Evolutionary conservation across 306 rosid genomes (phyloP).

Genomic region (Cucurbita argyrosperma): DNA sequence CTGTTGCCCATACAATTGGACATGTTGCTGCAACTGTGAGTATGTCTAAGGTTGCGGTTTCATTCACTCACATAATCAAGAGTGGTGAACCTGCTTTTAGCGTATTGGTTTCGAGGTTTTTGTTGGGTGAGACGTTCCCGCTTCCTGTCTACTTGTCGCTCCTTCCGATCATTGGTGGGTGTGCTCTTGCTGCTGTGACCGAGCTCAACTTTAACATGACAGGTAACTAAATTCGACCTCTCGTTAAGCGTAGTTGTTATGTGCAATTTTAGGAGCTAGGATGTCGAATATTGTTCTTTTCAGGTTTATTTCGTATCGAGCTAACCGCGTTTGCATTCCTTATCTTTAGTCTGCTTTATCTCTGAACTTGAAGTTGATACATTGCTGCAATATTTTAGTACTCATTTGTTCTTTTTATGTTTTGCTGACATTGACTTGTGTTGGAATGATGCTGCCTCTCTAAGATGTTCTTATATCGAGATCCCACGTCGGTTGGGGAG

Average conservation of each 20-base stretch:
- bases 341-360: neutral
- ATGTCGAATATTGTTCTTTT: neutral
- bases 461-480: neutral
- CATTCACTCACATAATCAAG: constrained; percentile 96
- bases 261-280: neutral
- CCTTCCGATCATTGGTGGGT: constrained; percentile 93
- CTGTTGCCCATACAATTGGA: constrained; percentile 93
- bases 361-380: neutral
- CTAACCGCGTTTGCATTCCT: neutral
- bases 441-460: neutral
- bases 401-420: neutral
- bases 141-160: constrained; percentile 65
- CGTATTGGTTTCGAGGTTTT: constrained; percentile 74
- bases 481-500: no score
- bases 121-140: constrained; percentile 90
- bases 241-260: neutral
- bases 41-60: constrained; percentile 98
- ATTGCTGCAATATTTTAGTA: neutral
- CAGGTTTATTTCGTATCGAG: neutral
- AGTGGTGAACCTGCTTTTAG: constrained; percentile 99
- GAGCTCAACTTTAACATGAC: constrained; percentile 97
- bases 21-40: constrained; percentile 98
- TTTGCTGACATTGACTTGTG: neutral
- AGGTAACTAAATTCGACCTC: constrained; percentile 25
- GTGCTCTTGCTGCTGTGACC: constrained; percentile 90